Evolutionary conservation across 2,329 filamentous ascomycete genomes (phyloP).

Genomic region (Nakataea oryzae): DNA sequence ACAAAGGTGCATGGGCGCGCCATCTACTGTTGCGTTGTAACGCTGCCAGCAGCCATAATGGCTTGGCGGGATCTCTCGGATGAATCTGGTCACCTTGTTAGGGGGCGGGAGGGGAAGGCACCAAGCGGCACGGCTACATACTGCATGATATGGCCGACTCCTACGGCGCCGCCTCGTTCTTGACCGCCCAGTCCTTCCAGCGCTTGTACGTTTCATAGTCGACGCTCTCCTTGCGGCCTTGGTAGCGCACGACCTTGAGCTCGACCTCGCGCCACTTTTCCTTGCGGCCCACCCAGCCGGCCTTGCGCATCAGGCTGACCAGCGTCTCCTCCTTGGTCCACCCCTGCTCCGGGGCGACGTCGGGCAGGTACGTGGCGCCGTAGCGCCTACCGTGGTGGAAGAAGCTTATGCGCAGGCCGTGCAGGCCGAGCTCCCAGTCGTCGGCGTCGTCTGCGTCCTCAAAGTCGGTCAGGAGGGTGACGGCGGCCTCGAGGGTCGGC

Average conservation of each 20-base stretch:
- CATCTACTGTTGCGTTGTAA: background rate
- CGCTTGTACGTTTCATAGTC: slow-evolving; percentile 64
- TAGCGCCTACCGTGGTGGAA: slow-evolving; percentile 61
- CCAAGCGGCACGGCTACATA: background rate
- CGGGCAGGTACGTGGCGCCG: slow-evolving; percentile 77
- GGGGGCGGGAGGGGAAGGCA: background rate
- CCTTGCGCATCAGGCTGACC: slow-evolving; percentile 85
- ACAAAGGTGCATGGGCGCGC: background rate
- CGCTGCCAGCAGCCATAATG: background rate
- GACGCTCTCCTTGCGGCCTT: slow-evolving; percentile 68
- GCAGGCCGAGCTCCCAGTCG: slow-evolving; percentile 79
- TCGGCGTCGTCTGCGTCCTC: slow-evolving; percentile 59
- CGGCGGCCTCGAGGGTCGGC: slow-evolving; percentile 48
- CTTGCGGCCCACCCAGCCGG: slow-evolving; percentile 77
- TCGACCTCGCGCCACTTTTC: slow-evolving; percentile 73
- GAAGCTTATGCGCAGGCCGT: slow-evolving; percentile 84
- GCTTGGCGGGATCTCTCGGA: background rate
- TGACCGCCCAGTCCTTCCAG: slow-evolving; percentile 65
- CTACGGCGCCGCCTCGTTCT: background rate
- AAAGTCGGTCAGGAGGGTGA: slow-evolving; percentile 81
- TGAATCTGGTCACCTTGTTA: background rate
- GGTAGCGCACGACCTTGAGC: slow-evolving; percentile 72
- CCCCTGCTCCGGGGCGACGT: slow-evolving; percentile 84
- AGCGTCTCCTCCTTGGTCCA: slow-evolving; percentile 93
- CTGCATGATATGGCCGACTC: background rate